Evolutionary conservation across 768 basidiomycete genomes (phyloP), one percentile per base, ranked within the genome.

Genomic region (Lactarius indigo): DNA sequence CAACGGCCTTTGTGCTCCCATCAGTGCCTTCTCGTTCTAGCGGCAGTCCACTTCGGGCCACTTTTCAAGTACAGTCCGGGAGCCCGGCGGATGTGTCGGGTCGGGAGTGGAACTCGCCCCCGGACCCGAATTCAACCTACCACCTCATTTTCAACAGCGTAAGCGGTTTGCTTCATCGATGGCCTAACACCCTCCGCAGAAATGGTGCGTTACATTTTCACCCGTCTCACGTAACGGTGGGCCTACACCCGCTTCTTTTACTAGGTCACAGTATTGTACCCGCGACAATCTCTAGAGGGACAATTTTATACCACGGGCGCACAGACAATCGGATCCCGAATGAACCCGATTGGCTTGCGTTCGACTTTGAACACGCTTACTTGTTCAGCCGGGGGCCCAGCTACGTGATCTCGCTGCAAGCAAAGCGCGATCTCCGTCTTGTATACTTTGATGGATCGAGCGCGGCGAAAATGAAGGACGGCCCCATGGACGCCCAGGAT

Each of bases 401-500:
- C 52, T 62, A 57, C 30, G 59, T 66, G 20, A 37, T 71, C 15
- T 61, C 68, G 1, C 4, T 66, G 2, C 59, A 64, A 10, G 20
- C 70, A 4, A 69, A 63, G 20, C 68, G 70, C 20, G 56, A 63
- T 20, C 64, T 71, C 23, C 64, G 57, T 20, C 58, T 71, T 5
- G 41, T 61, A 7, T 71, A 71, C 50, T 69, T 71, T 23, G 68
- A 71, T 58, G 70, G 70, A 15, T 28, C 64, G 6, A 61, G 59
- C 23, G 68, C 68, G 7, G 68, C 61, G 6, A 70, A 73, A 61
- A 68, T 78, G 69, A n/a, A 33, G 2, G 66, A 68, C 20, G 78
- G 79, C 6, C 65, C 75, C 0, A 64, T 78, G 72, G 79, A 80
- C 47, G 68, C 73, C 0, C 79, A 80, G 62, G 79, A 80, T 68